phyloP scores from a whole-genome alignment of 495 filamentous ascomycete genomes.

The Hypomontagnella monticulosa region DNA sequence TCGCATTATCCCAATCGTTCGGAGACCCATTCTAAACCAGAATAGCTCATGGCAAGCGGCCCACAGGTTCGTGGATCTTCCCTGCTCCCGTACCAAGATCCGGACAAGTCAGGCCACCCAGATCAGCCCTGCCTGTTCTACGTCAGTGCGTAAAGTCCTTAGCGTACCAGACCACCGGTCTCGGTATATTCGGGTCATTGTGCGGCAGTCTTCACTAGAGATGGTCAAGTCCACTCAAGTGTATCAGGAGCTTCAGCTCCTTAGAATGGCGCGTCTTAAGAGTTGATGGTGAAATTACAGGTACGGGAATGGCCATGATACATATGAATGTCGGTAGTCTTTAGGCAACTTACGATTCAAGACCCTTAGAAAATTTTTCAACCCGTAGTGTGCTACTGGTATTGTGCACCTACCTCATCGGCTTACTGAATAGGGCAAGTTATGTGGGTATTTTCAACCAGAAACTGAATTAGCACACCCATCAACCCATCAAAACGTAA shows the following conservation, averaged over 20 bases:
- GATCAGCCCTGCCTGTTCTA: slow-evolving; percentile 14
- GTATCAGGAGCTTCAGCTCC: background rate
- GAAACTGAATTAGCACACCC: background rate
- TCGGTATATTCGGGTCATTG: background rate
- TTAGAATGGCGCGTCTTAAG: background rate
- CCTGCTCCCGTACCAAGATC: slow-evolving; percentile 23
- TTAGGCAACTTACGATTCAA: background rate
- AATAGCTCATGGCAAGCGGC: slow-evolving; percentile 1
- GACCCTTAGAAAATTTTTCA: background rate
- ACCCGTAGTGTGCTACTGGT: slow-evolving; percentile 1
- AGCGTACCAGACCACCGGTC: slow-evolving; percentile 5
- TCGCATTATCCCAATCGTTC: background rate
- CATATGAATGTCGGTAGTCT: background rate
- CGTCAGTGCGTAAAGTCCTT: slow-evolving; percentile 13
- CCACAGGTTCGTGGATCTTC: slow-evolving; percentile 16
- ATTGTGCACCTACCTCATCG: background rate
- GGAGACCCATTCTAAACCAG: slow-evolving; percentile 7
- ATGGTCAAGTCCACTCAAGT: background rate
- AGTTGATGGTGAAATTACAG: background rate
- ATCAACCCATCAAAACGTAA: slow-evolving; percentile 5
- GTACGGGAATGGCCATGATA: background rate
- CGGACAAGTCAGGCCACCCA: slow-evolving; percentile 17
- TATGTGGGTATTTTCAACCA: slow-evolving; percentile 12
- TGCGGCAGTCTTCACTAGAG: background rate
- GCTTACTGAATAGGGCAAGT: slow-evolving; percentile 1